These are phyloP conservation scores for Podaxis pistillaris DNA, from an alignment of 768 basidiomycete genomes.

Conservation along the genomic window DNA sequence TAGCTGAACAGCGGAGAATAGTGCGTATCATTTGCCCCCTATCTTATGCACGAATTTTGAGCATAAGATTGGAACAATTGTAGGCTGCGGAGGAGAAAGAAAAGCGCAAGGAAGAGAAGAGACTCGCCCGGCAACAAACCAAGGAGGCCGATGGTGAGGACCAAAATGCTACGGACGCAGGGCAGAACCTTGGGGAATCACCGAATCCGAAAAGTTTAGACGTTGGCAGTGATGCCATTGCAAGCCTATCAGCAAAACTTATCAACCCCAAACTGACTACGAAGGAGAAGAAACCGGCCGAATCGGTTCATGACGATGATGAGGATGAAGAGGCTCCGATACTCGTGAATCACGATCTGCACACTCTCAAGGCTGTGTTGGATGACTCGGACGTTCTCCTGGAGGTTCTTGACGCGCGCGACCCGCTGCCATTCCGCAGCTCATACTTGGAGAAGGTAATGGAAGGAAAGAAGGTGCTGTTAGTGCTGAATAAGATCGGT, in stretches of 20 bases:
- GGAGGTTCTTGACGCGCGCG: conserved; percentile 82
- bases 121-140: conserved; percentile 22
- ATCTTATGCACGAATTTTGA: not conserved
- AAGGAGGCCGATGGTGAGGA: conserved; percentile 29
- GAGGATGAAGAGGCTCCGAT: conserved; percentile 58
- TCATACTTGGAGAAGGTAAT: conserved; percentile 53
- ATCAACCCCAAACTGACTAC: conserved; percentile 33
- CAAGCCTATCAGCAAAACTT: conserved; percentile 42
- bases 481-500: conserved; percentile 92
- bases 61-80: conserved; percentile 4
- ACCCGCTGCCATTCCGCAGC: conserved; percentile 74
- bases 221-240: conserved; percentile 48
- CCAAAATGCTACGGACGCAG: conserved; percentile 15
- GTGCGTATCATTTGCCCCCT: conserved; percentile 38
- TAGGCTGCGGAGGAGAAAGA: conserved; percentile 81
- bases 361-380: conserved; percentile 63
- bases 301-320: conserved; percentile 32
- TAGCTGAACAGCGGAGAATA: conserved; percentile 74
- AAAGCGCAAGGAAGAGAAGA: conserved; percentile 61
- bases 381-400: conserved; percentile 77
- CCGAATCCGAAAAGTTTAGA: conserved; percentile 39
- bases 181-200: conserved; percentile 21
- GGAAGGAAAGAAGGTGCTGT: conserved; percentile 42
- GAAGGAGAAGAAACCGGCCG: conserved; percentile 26
- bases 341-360: conserved; percentile 61